phyloP scores from a whole-genome alignment of 768 basidiomycete genomes.

The Lentinus brumalis region DNA sequence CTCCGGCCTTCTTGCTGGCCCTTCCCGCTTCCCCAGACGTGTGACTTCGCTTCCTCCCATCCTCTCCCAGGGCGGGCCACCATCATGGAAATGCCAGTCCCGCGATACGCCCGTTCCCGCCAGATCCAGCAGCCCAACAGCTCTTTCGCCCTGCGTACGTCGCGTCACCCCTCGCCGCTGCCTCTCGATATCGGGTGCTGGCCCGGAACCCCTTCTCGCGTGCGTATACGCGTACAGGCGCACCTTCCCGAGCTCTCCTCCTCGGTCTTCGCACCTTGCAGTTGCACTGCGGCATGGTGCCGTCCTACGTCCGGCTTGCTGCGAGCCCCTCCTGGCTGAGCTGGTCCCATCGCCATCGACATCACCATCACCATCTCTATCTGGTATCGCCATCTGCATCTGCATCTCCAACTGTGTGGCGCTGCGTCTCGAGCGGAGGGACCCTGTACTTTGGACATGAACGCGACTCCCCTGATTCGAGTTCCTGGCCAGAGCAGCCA shows the following conservation, averaged over 20 bases:
- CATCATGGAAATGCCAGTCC: slow-evolving; percentile 13
- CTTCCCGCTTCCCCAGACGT: slow-evolving; percentile 13
- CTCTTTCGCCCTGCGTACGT: neutral
- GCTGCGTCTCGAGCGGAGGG: neutral
- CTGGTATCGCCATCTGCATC: too few relatives aligned
- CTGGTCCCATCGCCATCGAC: too few relatives aligned
- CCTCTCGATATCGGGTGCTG: neutral
- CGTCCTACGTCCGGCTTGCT: neutral
- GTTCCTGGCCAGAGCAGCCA: neutral
- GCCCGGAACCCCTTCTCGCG: neutral
- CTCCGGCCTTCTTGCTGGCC: slow-evolving; percentile 12
- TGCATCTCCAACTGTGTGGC: too few relatives aligned
- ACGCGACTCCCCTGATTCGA: neutral
- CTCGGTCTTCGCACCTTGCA: neutral
- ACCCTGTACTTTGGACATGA: neutral
- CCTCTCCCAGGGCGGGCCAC: slow-evolving; percentile 13
- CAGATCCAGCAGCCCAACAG: slow-evolving; percentile 7
- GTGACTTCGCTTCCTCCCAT: slow-evolving; percentile 5
- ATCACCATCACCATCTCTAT: too few relatives aligned
- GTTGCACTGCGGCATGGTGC: too few relatives aligned
- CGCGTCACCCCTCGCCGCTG: neutral
- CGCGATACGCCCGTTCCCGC: slow-evolving; percentile 6
- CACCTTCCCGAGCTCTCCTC: neutral
- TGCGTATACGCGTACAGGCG: neutral
- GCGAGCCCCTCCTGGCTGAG: too few relatives aligned